phyloP scores from a whole-genome alignment of 2,329 filamentous ascomycete genomes.

The Clonostachys byssicola region DNA sequence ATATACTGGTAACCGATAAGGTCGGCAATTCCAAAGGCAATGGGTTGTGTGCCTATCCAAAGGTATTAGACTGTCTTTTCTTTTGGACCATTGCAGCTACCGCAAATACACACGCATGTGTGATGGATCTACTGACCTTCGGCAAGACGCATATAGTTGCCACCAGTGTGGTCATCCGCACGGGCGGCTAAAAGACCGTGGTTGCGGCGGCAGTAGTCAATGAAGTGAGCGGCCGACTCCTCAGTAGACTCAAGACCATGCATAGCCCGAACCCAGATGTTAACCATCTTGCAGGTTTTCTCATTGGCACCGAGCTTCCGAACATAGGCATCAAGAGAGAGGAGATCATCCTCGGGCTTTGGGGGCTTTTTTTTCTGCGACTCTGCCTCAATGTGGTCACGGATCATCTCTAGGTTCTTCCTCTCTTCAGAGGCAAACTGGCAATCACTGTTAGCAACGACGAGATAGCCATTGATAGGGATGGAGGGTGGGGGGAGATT shows the following conservation, averaged over 20 bases:
- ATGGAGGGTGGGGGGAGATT: neutral
- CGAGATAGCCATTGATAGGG: neutral
- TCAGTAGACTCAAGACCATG: constrained; percentile 27
- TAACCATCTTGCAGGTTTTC: constrained; percentile 24
- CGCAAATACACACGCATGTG: too few relatives aligned
- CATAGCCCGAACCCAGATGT: constrained; percentile 29
- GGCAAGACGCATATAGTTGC: constrained; percentile 24
- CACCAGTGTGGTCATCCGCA: constrained; percentile 25
- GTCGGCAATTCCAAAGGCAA: constrained; percentile 16
- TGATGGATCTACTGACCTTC: constrained; percentile 6
- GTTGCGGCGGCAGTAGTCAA: constrained; percentile 29
- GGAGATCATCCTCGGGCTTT: constrained; percentile 17
- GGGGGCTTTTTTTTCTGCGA: constrained; percentile 15
- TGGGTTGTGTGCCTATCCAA: constrained; percentile 12
- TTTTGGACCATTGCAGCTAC: too few relatives aligned
- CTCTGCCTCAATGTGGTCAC: constrained; percentile 26
- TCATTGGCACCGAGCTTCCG: constrained; percentile 19
- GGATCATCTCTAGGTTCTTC: constrained; percentile 20
- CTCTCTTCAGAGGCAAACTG: constrained; percentile 23
- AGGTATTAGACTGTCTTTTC: too few relatives aligned
- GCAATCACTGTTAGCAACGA: too few relatives aligned
- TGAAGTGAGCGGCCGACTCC: constrained; percentile 27
- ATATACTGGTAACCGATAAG: constrained; percentile 12
- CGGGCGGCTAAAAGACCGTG: constrained; percentile 24
- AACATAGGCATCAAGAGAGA: constrained; percentile 26